Conservation (phyloP, 208 protist genomes). For the Trichomonas gallinae region DNA sequence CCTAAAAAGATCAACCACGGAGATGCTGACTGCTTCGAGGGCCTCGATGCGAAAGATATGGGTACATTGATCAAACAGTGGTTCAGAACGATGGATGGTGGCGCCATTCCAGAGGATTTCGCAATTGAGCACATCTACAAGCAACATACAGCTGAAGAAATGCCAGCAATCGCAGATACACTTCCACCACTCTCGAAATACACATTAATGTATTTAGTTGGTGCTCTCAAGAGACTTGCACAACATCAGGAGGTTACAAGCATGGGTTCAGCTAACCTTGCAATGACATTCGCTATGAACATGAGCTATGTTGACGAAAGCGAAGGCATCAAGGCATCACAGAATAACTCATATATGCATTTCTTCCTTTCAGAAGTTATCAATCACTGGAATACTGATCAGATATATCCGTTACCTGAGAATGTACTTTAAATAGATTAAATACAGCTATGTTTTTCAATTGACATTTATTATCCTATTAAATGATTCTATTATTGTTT, state of each 20-base stretch:
- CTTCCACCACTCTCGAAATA: background rate
- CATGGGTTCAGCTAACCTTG: background rate
- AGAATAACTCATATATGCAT: no score
- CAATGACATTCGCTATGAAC: background rate
- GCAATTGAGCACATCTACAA: background rate
- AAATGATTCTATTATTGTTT: no score
- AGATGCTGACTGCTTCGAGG: background rate
- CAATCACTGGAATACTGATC: no score
- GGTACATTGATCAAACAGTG: background rate
- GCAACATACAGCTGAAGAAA: background rate
- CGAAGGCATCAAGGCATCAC: no score
- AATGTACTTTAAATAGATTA: no score
- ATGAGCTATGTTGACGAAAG: background rate
- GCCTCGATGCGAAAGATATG: background rate
- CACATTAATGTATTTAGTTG: background rate
- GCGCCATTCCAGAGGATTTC: background rate
- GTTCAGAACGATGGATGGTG: background rate
- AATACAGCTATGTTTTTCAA: no score
- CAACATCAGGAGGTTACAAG: background rate
- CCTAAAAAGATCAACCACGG: background rate
- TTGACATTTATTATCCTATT: no score
- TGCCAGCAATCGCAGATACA: background rate
- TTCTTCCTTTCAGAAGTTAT: no score
- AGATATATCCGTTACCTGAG: no score
- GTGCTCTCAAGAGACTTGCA: background rate